Conservation (phyloP, 2,329 filamentous ascomycete genomes). For the Claviceps pazoutovae region DNA sequence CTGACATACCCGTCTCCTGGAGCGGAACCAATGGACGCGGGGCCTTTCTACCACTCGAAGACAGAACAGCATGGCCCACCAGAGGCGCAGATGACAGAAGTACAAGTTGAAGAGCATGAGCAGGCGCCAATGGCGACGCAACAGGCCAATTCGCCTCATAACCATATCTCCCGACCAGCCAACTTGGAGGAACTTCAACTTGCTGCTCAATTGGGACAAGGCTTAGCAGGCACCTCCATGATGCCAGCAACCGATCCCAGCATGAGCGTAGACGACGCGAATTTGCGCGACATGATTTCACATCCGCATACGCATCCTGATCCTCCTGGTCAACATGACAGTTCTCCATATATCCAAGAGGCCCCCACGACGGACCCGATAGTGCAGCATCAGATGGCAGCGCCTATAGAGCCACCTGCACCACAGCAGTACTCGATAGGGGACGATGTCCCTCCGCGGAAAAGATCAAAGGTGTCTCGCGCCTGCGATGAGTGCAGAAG, state of each 20-base stretch:
- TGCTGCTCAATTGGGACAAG: constrained; percentile 43
- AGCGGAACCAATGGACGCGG: constrained; percentile 28
- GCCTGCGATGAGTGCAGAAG: constrained; percentile 81
- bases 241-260: constrained; percentile 33
- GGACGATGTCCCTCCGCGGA: constrained; percentile 53
- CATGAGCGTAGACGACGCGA: constrained; percentile 29
- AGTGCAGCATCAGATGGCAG: constrained; percentile 22
- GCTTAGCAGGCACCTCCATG: constrained; percentile 32
- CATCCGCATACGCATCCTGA: constrained; percentile 29
- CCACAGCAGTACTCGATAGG: constrained; percentile 27
- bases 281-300: constrained; percentile 29
- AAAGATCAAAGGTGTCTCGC: constrained; percentile 73
- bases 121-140: constrained; percentile 16
- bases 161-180: constrained; percentile 27
- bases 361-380: constrained; percentile 22
- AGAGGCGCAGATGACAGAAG: constrained; percentile 15
- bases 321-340: constrained; percentile 20
- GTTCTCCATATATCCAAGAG: constrained; percentile 24
- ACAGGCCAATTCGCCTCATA: constrained; percentile 25
- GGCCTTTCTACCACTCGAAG: constrained; percentile 30
- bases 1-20: constrained; percentile 33
- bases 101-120: constrained; percentile 18
- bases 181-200: constrained; percentile 44
- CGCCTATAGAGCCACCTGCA: constrained; percentile 23
- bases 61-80: constrained; percentile 17